Evolutionary conservation across 2,329 filamentous ascomycete genomes (phyloP).

Genomic region (Aspergillus fijiensis): DNA sequence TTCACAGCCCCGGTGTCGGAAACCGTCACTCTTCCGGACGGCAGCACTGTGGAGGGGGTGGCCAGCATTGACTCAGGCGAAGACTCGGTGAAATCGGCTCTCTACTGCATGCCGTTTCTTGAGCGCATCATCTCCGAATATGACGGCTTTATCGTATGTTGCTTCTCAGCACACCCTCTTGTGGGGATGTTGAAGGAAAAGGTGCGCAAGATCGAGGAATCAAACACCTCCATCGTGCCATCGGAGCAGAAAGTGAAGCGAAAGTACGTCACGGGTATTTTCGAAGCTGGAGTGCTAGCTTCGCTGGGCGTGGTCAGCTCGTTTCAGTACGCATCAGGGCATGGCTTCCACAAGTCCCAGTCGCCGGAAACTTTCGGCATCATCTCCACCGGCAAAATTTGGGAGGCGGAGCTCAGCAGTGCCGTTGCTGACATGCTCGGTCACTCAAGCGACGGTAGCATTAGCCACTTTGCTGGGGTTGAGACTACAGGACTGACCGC

Average conservation of each 20-base stretch:
- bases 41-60: conserved; percentile 51
- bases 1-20: conserved; percentile 39
- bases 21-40: conserved; percentile 30
- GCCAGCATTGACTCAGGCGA: conserved; percentile 74
- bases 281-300: conserved; percentile 74
- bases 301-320: conserved; percentile 57
- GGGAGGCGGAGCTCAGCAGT: conserved; percentile 69
- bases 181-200: conserved; percentile 60
- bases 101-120: conserved; percentile 61
- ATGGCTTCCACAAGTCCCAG: conserved; percentile 39
- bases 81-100: conserved; percentile 64
- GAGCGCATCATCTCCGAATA: conserved; percentile 44
- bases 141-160: conserved; percentile 81
- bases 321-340: conserved; percentile 28
- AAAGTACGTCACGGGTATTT: conserved; percentile 74
- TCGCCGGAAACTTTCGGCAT: conserved; percentile 67
- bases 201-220: conserved; percentile 28
- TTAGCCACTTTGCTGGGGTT: conserved; percentile 70
- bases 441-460: conserved; percentile 33
- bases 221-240: conserved; percentile 25
- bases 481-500: conserved; percentile 79
- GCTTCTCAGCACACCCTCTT: conserved; percentile 81
- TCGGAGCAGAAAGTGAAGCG: conserved; percentile 22
- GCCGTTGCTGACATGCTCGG: conserved; percentile 68
- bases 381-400: conserved; percentile 80